Evolutionary conservation across 192 early-diverging fungal species (phyloP), one percentile per base, ranked within the genome.

Genomic region (Backusella liffmaniae): DNA sequence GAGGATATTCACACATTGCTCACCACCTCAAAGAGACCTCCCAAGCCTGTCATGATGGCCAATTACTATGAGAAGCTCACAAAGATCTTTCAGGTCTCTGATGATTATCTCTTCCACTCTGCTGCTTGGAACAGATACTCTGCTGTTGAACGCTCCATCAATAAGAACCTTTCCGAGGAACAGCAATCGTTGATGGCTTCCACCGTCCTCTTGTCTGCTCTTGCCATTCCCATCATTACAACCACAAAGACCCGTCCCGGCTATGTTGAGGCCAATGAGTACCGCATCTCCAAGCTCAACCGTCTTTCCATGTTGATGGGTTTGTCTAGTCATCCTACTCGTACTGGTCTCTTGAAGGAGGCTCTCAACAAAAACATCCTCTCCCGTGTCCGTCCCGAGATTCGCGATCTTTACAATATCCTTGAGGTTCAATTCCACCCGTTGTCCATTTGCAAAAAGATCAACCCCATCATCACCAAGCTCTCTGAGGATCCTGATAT

Each of bases 361-460:
- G 95, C 97, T 36, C 82, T 96, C 21, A 90, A 89, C 90, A 93
- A 95, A 82, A 91, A 91, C 79, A 91, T 98, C 51, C 90, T 98
- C 65, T 83, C 88, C 53, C 93, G 91, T 56, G 96, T 97, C 67
- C 88, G 91, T 59, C 94, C 95, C 12, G 96, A 97, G 84, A 85
- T 98, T 72, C 92, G 91, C 35, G 94, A 97, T 41, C 86, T 99
- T 49, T 98, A 97, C 87, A 91, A 96, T 82, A 92, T 97, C 34
- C 88, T 99, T 66, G 98, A 99, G 87, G 97, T 98, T 67, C 94
- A 97, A 82, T 99, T 99, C 92, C 96, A 99, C 78, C 98, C 98
- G 65, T 90, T 99, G 68, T 95, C 95, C 56, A 98, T 99, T 83
- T 96, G 96, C 90, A 93, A 97, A 87, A 96, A 95, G 87, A 94